Conservation (phyloP, 2,329 filamentous ascomycete genomes). For the Lachnellula hyalina region DNA sequence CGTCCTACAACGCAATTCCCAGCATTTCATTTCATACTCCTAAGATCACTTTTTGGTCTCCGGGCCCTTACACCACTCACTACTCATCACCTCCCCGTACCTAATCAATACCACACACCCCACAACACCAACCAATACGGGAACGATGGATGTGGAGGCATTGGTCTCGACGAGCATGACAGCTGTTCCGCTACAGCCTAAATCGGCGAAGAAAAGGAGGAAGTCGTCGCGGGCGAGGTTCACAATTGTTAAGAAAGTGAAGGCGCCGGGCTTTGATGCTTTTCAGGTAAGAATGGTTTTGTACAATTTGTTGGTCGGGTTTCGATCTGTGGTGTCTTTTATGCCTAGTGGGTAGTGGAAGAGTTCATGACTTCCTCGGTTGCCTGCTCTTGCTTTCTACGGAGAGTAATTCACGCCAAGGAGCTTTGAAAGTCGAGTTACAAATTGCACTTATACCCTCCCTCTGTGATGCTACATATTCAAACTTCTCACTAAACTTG, state of each 20-base stretch:
- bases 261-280: conserved; percentile 5
- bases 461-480: too few species aligned
- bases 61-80: too few species aligned
- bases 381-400: too few species aligned
- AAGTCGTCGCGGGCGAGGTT: not conserved
- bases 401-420: too few species aligned
- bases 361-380: too few species aligned
- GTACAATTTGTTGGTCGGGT: not conserved
- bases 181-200: not conserved
- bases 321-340: not conserved
- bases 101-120: too few species aligned
- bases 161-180: not conserved
- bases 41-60: too few species aligned
- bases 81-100: too few species aligned
- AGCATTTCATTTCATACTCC: too few species aligned
- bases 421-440: not conserved
- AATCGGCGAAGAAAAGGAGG: not conserved
- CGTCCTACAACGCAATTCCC: too few species aligned
- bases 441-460: too few species aligned
- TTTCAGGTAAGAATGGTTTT: conserved; percentile 5
- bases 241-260: not conserved
- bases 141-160: not conserved
- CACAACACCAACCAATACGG: not conserved
- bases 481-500: too few species aligned
- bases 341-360: not conserved